Evolutionary conservation across 805 yeast species (phyloP).

Genomic region (Kodamaea fukazawae): DNA sequence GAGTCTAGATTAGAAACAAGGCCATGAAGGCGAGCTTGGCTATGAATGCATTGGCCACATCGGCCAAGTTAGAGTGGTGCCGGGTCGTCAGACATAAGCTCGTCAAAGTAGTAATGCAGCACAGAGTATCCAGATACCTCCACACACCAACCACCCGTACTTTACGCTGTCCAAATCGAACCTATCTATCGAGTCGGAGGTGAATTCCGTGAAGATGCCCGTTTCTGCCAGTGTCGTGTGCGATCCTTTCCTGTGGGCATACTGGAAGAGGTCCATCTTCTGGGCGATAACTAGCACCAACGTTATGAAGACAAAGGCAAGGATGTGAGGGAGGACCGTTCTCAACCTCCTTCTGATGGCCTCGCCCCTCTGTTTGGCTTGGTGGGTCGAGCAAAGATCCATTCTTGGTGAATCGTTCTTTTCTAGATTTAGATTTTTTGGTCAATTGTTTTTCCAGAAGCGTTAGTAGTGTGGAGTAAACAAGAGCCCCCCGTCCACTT

Average conservation of each 20-base stretch:
- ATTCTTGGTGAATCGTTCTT: no score
- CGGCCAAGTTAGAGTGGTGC: no score
- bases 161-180: conserved; percentile 24
- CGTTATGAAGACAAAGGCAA: not conserved
- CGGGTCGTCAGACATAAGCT: no score
- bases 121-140: not conserved
- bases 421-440: no score
- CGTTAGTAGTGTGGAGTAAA: no score
- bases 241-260: not conserved
- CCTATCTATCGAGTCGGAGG: conserved; percentile 28
- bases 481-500: no score
- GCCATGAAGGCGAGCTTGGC: no score
- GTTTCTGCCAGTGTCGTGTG: not conserved
- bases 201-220: conserved; percentile 19
- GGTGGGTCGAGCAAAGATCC: no score
- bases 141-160: conserved; percentile 18
- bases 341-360: no score
- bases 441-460: no score
- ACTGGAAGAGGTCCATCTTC: not conserved
- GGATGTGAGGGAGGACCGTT: not conserved
- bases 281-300: not conserved
- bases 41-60: no score
- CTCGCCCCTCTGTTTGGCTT: no score
- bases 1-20: not conserved
- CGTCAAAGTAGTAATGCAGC: conserved; percentile 1